These are phyloP conservation scores for Glutinoglossum americanum DNA, from an alignment of 495 filamentous ascomycete species.

Conservation along the genomic window DNA sequence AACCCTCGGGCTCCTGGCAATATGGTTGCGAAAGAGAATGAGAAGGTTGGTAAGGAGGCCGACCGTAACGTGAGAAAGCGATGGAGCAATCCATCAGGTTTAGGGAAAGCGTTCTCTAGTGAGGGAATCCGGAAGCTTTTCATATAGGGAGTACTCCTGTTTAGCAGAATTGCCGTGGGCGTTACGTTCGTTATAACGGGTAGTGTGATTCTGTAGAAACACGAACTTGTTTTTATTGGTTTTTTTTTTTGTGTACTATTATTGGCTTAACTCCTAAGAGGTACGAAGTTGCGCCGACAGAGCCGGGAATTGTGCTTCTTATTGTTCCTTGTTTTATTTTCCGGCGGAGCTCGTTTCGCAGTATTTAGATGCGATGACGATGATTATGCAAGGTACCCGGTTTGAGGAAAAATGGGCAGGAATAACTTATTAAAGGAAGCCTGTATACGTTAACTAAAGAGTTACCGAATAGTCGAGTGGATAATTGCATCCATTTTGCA, in stretches of 20 bases:
- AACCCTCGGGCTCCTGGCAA: background rate
- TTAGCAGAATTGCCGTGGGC: too few species aligned
- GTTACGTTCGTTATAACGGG: background rate
- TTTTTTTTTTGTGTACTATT: background rate
- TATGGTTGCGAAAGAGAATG: background rate
- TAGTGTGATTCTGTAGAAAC: too few species aligned
- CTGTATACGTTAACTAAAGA: background rate
- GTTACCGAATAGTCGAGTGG: background rate
- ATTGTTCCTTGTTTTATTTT: too few species aligned
- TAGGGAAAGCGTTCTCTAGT: conserved; percentile 3
- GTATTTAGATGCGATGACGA: background rate
- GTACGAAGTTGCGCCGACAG: background rate
- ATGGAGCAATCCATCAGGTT: conserved; percentile 5
- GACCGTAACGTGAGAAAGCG: conserved; percentile 1
- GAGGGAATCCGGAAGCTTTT: conserved; percentile 6
- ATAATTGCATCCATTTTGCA: too few species aligned
- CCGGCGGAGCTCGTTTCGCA: background rate
- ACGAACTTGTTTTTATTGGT: background rate
- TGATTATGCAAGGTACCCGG: background rate
- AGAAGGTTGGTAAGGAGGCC: background rate
- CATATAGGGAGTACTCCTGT: background rate
- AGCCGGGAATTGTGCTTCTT: background rate
- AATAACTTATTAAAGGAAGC: background rate
- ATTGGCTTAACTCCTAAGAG: background rate
- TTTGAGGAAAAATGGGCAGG: background rate